Base-by-base conservation (phyloP, 2,329 filamentous ascomycete genomes). In the Dactylonectria estremocensis region DNA sequence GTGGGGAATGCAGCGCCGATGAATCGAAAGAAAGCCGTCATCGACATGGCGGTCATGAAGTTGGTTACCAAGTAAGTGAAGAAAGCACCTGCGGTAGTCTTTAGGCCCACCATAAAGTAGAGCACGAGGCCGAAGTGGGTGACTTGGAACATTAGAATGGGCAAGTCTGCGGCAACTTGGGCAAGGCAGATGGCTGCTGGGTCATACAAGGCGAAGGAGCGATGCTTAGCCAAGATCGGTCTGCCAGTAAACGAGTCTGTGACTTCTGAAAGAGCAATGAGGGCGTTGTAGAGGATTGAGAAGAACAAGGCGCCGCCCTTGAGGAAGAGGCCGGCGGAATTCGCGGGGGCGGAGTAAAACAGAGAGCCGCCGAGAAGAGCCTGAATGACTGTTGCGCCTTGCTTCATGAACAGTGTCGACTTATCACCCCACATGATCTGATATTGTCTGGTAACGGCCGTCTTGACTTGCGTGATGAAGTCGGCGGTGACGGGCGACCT, bases 61-160 rank as follows among this genome's bases (percentile, higher is more conserved):
- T 91, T 82, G 1, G 85, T 89, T 5, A 84, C 84, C 74, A 90
- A 85, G 78, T 89, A 91, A 61, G 90, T 89, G 79, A 90, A 92
- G 78, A 92, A 92, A 33, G 91, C 86, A 61, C 88, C 89, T 0
- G 91, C 86, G 2, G 52, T 88, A 86, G 56, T 90, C 83, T 66
- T 91, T 87, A 95, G 85, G 55, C 90, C 89, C 0, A 90, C 89
- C 90, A 95, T 90, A 80, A 95, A 95, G 82, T 95, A 95, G 56
- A 95, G 82, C 14, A 90, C 86, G 45, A 93, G 53, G 66, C 92
- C 91, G 81, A 94, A 95, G 67, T 0, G 83, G 6, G 87, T 85
- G 1, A 90, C 84, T 74, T 92, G 91, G 8, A 85, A 43, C 5
- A 92, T 80, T 68, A 95, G 88, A 1, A 86, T 72, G 0, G 89